These are phyloP conservation scores for Cucurbita moschata DNA, from an alignment of 306 rosid genomes.

Conservation along the genomic window DNA sequence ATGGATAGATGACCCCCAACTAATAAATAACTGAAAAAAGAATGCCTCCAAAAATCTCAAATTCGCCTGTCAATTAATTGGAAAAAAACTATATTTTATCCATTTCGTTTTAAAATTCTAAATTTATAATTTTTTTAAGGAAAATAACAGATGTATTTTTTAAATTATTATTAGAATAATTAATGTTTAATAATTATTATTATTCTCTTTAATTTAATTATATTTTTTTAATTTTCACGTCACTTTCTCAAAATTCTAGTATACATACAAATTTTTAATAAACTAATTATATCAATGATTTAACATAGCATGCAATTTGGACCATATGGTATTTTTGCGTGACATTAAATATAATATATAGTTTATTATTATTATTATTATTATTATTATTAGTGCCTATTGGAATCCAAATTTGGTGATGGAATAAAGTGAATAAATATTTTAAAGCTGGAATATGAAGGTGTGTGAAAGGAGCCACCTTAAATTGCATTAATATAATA, in stretches of 20 bases:
- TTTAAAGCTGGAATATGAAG: neutral
- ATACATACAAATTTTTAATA: neutral
- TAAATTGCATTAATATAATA: neutral
- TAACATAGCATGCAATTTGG: neutral
- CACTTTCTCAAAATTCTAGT: neutral
- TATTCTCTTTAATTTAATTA: neutral
- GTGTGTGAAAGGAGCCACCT: neutral
- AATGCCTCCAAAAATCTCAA: neutral
- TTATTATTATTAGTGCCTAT: neutral
- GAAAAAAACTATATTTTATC: neutral
- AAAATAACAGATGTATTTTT: too few species aligned
- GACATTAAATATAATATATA: too few species aligned
- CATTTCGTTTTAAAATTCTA: too few species aligned
- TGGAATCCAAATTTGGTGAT: slow-evolving; percentile 2
- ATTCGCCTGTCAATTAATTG: neutral
- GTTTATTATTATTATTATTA: too few species aligned
- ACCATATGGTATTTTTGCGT: neutral
- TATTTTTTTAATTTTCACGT: neutral
- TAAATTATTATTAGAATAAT: neutral
- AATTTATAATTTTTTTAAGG: too few species aligned
- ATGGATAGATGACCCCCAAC: neutral
- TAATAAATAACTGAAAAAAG: neutral
- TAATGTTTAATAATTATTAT: neutral
- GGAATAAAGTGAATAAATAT: neutral
- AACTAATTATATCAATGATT: neutral